phyloP scores from a whole-genome alignment of 1,284 basidiomycete species.

The Malassezia vespertilionis region DNA sequence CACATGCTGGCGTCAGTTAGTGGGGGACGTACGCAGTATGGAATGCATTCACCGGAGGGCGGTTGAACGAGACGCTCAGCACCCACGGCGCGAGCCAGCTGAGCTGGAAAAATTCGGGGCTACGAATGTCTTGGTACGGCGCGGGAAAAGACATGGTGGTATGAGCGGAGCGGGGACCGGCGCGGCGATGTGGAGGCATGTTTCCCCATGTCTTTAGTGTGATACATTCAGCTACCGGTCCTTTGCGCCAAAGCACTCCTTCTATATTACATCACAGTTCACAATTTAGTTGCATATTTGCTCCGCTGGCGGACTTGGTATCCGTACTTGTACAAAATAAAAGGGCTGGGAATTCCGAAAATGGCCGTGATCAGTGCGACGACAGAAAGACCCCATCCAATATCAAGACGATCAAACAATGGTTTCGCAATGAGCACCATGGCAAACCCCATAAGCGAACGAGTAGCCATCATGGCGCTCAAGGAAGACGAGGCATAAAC shows the following conservation, averaged over 20 bases:
- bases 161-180: background rate
- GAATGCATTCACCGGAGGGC: constrained; percentile 41
- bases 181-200: background rate
- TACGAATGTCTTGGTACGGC: constrained; percentile 17
- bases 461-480: constrained; percentile 33
- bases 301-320: constrained; percentile 25
- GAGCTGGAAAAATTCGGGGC: constrained; percentile 30
- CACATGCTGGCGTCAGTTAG: constrained; percentile 22
- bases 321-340: constrained; percentile 29
- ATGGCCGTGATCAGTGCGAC: constrained; percentile 34
- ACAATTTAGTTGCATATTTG: no score
- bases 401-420: constrained; percentile 35
- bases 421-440: constrained; percentile 37
- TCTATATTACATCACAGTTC: no score
- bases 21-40: constrained; percentile 16
- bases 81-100: constrained; percentile 27
- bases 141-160: constrained; percentile 13
- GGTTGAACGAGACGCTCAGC: constrained; percentile 34
- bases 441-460: constrained; percentile 42
- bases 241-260: no score
- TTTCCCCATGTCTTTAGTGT: no score
- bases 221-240: no score
- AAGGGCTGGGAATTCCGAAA: constrained; percentile 41
- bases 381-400: constrained; percentile 44
- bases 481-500: constrained; percentile 44